Conservation (phyloP, 768 basidiomycete species). For the Pleurotus djamor region DNA sequence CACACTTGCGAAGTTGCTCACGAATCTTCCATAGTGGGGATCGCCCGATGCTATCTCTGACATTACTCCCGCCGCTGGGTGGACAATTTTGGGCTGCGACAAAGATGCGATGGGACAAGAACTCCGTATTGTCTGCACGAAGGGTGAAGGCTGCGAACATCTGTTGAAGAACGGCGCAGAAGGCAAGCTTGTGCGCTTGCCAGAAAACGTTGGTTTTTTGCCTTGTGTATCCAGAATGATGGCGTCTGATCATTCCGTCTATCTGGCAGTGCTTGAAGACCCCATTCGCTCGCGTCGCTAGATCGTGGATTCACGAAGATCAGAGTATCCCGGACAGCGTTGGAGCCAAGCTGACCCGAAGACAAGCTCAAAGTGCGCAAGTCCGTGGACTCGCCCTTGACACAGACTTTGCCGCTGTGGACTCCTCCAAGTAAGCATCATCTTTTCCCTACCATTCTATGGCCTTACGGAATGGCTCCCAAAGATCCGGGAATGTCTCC, state of each 20-base stretch:
- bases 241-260: slow-evolving; percentile 22
- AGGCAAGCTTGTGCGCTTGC: slow-evolving; percentile 50
- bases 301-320: slow-evolving; percentile 36
- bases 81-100: slow-evolving; percentile 1
- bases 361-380: slow-evolving; percentile 28
- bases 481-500: slow-evolving; percentile 2
- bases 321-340: slow-evolving; percentile 36
- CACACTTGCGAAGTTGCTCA: background rate
- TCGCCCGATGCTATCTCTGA: background rate
- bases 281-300: slow-evolving; percentile 38
- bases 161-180: slow-evolving; percentile 36
- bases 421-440: slow-evolving; percentile 18
- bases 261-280: slow-evolving; percentile 31
- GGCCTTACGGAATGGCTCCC: background rate
- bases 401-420: slow-evolving; percentile 31
- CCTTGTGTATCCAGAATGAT: slow-evolving; percentile 18
- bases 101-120: background rate
- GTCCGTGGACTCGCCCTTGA: slow-evolving; percentile 41
- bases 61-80: slow-evolving; percentile 1
- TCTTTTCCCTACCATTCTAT: background rate
- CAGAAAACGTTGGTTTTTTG: slow-evolving; percentile 32
- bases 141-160: slow-evolving; percentile 31
- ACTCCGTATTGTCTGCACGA: slow-evolving; percentile 6
- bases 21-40: background rate
- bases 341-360: slow-evolving; percentile 20